These are phyloP conservation scores for Diutina ranongensis DNA, from an alignment of 1,139 yeast genomes.

Conservation along the genomic window DNA sequence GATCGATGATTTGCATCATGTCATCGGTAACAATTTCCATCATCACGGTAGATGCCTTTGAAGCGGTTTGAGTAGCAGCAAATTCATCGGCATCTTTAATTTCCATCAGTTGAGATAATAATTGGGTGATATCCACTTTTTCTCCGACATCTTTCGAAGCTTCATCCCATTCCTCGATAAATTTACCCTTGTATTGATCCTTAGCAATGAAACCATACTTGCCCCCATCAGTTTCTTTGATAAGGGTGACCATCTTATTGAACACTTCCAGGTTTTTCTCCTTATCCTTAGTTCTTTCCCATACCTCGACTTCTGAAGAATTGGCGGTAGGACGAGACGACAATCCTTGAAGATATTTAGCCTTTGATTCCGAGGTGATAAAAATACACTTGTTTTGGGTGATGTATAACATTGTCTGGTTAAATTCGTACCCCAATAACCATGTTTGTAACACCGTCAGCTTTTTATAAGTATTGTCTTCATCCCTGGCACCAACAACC, in stretches of 20 bases:
- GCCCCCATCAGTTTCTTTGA: slow-evolving; percentile 24
- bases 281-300: slow-evolving; percentile 74
- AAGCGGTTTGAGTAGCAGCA: slow-evolving; percentile 52
- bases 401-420: slow-evolving; percentile 70
- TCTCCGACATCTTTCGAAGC: slow-evolving; percentile 35
- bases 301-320: slow-evolving; percentile 43
- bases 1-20: slow-evolving; percentile 81
- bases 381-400: slow-evolving; percentile 51
- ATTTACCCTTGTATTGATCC: slow-evolving; percentile 74
- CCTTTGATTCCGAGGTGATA: slow-evolving; percentile 80
- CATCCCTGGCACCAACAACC: slow-evolving; percentile 12
- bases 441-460: slow-evolving; percentile 84
- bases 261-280: slow-evolving; percentile 65
- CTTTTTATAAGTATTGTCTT: slow-evolving; percentile 69
- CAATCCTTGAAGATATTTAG: slow-evolving; percentile 60
- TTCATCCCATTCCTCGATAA: slow-evolving; percentile 69
- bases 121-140: slow-evolving; percentile 44
- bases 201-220: slow-evolving; percentile 56
- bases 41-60: slow-evolving; percentile 69
- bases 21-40: slow-evolving; percentile 82
- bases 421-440: slow-evolving; percentile 91
- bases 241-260: slow-evolving; percentile 40
- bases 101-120: slow-evolving; percentile 50
- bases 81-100: slow-evolving; percentile 75
- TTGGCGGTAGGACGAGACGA: slow-evolving; percentile 25